Conservation (phyloP, 2,329 filamentous ascomycete genomes). For the Apiospora arundinis region DNA sequence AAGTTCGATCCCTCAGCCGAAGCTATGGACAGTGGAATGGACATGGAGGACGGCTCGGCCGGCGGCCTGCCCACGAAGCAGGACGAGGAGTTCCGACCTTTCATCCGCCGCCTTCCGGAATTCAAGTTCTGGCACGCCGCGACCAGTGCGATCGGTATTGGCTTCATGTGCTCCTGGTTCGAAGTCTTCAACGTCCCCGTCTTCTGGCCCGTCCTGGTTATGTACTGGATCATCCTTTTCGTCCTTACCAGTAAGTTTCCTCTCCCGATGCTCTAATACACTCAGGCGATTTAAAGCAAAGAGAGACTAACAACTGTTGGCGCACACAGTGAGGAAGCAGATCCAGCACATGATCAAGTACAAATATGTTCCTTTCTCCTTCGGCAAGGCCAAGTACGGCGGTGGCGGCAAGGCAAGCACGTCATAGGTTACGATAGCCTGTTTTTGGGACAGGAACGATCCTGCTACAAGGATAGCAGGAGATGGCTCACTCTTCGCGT, state of each 20-base stretch:
- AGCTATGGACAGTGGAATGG: slow-evolving; percentile 89
- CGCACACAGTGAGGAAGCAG: slow-evolving; percentile 84
- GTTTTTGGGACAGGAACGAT: background rate
- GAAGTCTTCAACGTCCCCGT: slow-evolving; percentile 95
- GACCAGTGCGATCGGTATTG: slow-evolving; percentile 83
- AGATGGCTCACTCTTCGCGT: background rate
- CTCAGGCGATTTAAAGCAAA: slow-evolving; percentile 23
- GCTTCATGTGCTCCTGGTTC: slow-evolving; percentile 91
- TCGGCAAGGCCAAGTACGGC: slow-evolving; percentile 83
- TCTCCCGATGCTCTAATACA: background rate
- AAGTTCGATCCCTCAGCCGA: slow-evolving; percentile 99
- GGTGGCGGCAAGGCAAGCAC: slow-evolving; percentile 63
- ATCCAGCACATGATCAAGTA: slow-evolving; percentile 99
- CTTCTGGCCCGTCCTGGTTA: slow-evolving; percentile 97
- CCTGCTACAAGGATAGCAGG: background rate
- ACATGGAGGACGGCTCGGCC: slow-evolving; percentile 90
- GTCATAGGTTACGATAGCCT: slow-evolving; percentile 26
- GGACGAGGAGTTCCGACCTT: slow-evolving; percentile 97
- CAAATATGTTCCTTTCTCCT: slow-evolving; percentile 92
- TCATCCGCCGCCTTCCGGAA: slow-evolving; percentile 93
- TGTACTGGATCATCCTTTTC: slow-evolving; percentile 99
- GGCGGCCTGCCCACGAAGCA: slow-evolving; percentile 89
- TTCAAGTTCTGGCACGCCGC: slow-evolving; percentile 99
- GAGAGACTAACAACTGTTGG: background rate
- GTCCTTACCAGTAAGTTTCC: slow-evolving; percentile 83